Conservation (phyloP, 768 basidiomycete genomes). For the Mycena capillaripes region DNA sequence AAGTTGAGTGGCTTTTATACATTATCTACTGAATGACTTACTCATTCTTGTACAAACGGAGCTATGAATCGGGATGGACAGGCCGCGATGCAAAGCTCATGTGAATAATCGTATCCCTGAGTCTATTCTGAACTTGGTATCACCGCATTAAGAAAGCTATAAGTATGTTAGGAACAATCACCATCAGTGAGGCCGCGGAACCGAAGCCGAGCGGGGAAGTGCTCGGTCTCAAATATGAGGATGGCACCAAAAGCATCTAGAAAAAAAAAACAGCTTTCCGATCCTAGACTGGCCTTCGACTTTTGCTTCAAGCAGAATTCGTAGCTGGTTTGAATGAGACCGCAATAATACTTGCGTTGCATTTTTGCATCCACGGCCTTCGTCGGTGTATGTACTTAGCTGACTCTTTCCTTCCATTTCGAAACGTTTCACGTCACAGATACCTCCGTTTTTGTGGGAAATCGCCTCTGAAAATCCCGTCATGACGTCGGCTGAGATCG, state of each 20-base stretch:
- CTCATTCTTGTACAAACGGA: too few species aligned
- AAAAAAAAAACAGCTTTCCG: too few species aligned
- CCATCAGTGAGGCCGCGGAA: background rate
- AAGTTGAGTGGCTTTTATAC: constrained; percentile 25
- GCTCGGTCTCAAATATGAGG: too few species aligned
- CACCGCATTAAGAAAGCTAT: constrained; percentile 27
- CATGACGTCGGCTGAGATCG: constrained; percentile 19
- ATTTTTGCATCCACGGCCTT: background rate
- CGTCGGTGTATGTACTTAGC: background rate
- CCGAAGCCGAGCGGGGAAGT: background rate
- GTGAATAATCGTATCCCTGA: constrained; percentile 23
- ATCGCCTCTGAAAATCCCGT: constrained; percentile 6
- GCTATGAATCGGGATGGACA: background rate
- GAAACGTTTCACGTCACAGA: constrained; percentile 8
- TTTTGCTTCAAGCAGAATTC: too few species aligned
- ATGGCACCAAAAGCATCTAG: too few species aligned
- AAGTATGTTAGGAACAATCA: constrained; percentile 27
- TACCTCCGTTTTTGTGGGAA: constrained; percentile 17
- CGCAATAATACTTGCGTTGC: background rate
- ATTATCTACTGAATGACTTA: background rate
- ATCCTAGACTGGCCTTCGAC: too few species aligned
- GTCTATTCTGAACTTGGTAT: constrained; percentile 23
- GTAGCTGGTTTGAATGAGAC: background rate
- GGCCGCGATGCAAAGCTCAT: background rate
- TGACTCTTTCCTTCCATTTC: background rate